Evolutionary conservation across 768 basidiomycete genomes (phyloP).

Genomic region (Mycena filopes): DNA sequence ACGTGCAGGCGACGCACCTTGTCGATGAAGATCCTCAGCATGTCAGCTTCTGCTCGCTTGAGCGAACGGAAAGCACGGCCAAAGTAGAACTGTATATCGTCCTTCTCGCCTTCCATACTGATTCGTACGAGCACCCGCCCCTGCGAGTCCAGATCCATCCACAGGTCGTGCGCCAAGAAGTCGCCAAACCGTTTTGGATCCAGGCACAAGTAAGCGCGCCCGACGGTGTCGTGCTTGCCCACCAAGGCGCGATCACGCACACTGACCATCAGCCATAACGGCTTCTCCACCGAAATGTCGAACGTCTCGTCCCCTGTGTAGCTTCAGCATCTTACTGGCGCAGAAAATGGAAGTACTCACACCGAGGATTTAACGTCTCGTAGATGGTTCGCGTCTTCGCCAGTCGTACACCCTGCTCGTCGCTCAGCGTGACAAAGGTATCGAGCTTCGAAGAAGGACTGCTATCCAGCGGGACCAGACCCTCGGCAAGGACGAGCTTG

Average conservation of each 20-base stretch:
- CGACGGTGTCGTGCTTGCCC: slow-evolving; percentile 93
- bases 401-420: slow-evolving; percentile 87
- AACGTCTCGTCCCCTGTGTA: slow-evolving; percentile 94
- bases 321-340: slow-evolving; percentile 20
- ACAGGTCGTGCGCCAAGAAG: slow-evolving; percentile 89
- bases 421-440: slow-evolving; percentile 94
- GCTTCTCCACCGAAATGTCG: slow-evolving; percentile 91
- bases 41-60: slow-evolving; percentile 93
- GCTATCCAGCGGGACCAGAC: slow-evolving; percentile 79
- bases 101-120: slow-evolving; percentile 99
- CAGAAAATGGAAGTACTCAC: slow-evolving; percentile 56
- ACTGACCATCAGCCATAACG: slow-evolving; percentile 98
- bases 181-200: slow-evolving; percentile 91
- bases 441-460: slow-evolving; percentile 85
- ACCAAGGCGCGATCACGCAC: slow-evolving; percentile 90
- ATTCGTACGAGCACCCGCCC: slow-evolving; percentile 89
- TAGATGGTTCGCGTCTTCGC: slow-evolving; percentile 98
- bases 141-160: slow-evolving; percentile 89
- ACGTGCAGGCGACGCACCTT: slow-evolving; percentile 68
- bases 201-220: slow-evolving; percentile 90
- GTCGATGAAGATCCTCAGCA: slow-evolving; percentile 96
- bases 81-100: slow-evolving; percentile 97
- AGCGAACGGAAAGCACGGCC: slow-evolving; percentile 94
- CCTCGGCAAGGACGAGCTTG: slow-evolving; percentile 93
- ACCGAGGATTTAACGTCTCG: slow-evolving; percentile 89